These are phyloP conservation scores for Barnettozyma wickerhamii DNA, from an alignment of 805 yeast genomes.

Conservation along the genomic window DNA sequence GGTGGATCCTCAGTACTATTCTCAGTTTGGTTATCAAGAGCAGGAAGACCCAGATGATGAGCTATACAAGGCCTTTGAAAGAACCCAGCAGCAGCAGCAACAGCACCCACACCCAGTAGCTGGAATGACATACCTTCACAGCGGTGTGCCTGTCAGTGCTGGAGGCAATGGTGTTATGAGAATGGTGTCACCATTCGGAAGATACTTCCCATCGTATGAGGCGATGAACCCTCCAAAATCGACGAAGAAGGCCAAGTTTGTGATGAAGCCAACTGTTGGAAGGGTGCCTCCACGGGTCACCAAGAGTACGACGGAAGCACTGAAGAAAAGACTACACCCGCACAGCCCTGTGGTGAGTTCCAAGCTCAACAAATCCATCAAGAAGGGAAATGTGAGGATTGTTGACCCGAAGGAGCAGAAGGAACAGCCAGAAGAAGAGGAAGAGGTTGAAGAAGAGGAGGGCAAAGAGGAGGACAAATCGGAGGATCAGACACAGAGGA, in stretches of 20 bases:
- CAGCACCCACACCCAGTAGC: background rate
- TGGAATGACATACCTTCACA: background rate
- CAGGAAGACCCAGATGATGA: constrained; percentile 13
- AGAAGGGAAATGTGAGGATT: constrained; percentile 4
- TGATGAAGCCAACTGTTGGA: background rate
- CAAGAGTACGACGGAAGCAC: background rate
- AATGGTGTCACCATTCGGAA: constrained; percentile 20
- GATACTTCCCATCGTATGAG: constrained; percentile 25
- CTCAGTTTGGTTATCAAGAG: constrained; percentile 2
- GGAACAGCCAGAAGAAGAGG: no score
- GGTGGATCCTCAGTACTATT: constrained; percentile 3
- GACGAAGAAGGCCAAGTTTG: constrained; percentile 12
- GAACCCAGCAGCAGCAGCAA: background rate
- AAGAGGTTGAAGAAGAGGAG: background rate
- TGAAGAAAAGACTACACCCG: background rate
- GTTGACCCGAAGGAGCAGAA: constrained; percentile 3
- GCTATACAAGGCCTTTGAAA: constrained; percentile 10
- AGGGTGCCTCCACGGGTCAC: background rate
- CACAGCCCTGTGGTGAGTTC: background rate
- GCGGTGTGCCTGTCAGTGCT: constrained; percentile 1
- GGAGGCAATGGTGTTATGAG: background rate
- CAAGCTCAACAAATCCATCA: constrained; percentile 1
- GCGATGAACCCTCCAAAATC: constrained; percentile 25
- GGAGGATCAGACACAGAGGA: no score
- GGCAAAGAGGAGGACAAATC: constrained; percentile 1